phyloP scores from a whole-genome alignment of 2,329 filamentous ascomycete genomes.

The Blastomyces emzantsi region DNA sequence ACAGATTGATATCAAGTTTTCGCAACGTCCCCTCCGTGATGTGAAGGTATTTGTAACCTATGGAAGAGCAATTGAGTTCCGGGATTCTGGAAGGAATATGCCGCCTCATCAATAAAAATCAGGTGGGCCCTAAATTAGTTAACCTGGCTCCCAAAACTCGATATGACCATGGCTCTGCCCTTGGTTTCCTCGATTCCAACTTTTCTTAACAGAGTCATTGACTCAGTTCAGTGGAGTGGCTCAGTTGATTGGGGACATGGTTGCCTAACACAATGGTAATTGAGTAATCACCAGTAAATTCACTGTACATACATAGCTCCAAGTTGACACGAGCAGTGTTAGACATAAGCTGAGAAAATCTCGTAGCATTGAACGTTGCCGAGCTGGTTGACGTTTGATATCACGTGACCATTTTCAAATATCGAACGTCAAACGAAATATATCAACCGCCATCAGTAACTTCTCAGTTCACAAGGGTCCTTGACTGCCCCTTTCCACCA shows the following conservation, averaged over 20 bases:
- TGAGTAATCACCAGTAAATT: neutral
- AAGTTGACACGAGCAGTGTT: neutral
- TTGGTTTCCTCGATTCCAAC: neutral
- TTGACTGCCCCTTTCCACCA: neutral
- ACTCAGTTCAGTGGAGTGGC: neutral
- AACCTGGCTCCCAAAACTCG: neutral
- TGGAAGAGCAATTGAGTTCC: neutral
- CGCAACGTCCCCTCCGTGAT: no score
- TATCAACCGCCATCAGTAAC: neutral
- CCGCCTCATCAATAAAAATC: neutral
- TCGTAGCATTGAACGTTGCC: no score
- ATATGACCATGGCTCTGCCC: neutral
- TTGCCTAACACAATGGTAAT: neutral
- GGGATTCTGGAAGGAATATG: neutral
- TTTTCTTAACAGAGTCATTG: neutral
- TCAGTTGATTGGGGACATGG: neutral
- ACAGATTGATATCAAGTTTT: neutral
- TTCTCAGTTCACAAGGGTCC: neutral
- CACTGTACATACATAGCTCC: neutral
- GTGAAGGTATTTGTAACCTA: neutral
- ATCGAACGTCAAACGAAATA: neutral
- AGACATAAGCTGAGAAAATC: neutral
- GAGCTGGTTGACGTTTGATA: neutral
- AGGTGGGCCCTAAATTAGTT: no score
- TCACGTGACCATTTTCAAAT: constrained; percentile 4